phyloP scores from a whole-genome alignment of 371 early-diverging fungal genomes.

The Mucor racemosus region DNA sequence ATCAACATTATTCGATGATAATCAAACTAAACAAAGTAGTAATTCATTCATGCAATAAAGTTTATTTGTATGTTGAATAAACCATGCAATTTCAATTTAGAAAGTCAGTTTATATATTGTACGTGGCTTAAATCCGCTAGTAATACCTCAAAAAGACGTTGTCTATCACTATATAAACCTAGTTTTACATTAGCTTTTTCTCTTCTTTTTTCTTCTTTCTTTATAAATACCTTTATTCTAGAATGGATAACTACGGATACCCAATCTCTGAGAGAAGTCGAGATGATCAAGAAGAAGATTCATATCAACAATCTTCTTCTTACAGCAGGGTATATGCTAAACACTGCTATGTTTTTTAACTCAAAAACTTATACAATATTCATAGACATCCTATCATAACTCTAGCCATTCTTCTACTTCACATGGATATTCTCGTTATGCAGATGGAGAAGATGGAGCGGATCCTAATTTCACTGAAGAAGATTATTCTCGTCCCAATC shows the following conservation, averaged over 20 bases:
- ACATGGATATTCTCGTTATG: not conserved
- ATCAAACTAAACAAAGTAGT: not conserved
- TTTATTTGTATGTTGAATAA: no score
- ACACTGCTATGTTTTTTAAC: no score
- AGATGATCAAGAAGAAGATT: constrained; percentile 5
- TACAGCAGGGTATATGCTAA: not conserved
- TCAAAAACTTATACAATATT: no score
- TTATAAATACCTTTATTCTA: not conserved
- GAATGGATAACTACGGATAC: constrained; percentile 26
- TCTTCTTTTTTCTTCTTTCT: not conserved
- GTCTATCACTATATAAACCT: not conserved
- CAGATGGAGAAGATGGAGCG: constrained; percentile 8
- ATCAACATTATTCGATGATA: constrained; percentile 26
- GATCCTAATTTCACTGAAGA: constrained; percentile 23
- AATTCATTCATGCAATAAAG: constrained; percentile 13
- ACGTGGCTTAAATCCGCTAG: no score
- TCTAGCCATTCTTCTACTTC: constrained; percentile 15
- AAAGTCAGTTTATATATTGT: no score
- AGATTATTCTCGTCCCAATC: constrained; percentile 23
- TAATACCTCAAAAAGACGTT: no score
- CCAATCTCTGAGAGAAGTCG: constrained; percentile 3
- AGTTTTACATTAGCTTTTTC: not conserved
- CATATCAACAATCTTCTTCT: constrained; percentile 5
- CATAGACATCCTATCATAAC: constrained; percentile 14
- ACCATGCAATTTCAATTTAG: no score